Base-by-base conservation (phyloP, 768 basidiomycete genomes). In the Daedaleopsis nitida region DNA sequence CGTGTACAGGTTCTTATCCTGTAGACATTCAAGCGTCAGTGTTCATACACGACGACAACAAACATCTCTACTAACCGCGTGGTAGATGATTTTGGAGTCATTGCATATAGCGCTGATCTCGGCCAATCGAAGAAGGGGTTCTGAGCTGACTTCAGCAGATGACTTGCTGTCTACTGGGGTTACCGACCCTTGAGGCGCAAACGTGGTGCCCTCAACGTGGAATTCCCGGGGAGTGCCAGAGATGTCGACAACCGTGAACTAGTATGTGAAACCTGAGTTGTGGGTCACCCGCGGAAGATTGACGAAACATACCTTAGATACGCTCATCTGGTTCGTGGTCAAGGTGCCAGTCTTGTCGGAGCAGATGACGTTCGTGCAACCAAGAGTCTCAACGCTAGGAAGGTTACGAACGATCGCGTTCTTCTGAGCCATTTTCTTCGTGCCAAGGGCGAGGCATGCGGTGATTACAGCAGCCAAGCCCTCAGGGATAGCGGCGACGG, bases 381-480 rank as follows among this genome's bases (percentile, higher is more conserved):
- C 96, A 8, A 99, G 81, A 42, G 96, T 98, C 77, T 99, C 96
- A 35, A 99, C 97, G 64, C 91, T 94, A 9, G 96, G 97, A 64
- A 99, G 78, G 74, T 96, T 96, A 68, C 96, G 80, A 56, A 99
- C 96, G 69, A 99, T 99, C 1, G 96, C 96, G 64, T 98, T 97
- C 77, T 96, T 92, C 80, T 97, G 92, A 0, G 96, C 96, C 96
- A 99, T 99, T 76, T 97, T 98, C 80, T 97, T 95, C 17, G 96
- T 98, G 19, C 96, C 97, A 14, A 99, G 82, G 11, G 97, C 96
- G 42, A 99, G 76, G 75, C 96, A 98, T 11, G 95, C 95, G 9
- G 96, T 99, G 70, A 98, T 97, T 60, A 99, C 96, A 53, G 95
- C 96, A 38, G 96, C 95, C n/a, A 99, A 78, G 60, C 96, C 96